A percentile compares a stretch with the other conserved stretches of the same genome.
Conservation (phyloP, 2,329 filamentous ascomycete species). For the Dactylellina haptotyla region DNA sequence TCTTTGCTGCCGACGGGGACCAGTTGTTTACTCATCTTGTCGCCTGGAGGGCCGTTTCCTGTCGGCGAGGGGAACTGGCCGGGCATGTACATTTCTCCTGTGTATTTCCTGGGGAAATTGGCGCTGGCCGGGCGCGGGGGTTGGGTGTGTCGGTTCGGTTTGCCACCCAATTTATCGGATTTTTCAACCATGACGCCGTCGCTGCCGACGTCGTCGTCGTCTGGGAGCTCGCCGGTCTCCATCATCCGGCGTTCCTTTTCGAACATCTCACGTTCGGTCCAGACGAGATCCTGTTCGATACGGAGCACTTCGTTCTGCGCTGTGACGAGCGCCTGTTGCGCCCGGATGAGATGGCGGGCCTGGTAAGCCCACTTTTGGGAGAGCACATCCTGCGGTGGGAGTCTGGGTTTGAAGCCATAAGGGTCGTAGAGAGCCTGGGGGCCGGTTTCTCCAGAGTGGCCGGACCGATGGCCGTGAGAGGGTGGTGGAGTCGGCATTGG, state of each 20-base stretch:
- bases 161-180: slow-evolving; percentile 42
- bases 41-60: slow-evolving; percentile 26
- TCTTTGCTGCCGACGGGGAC: slow-evolving; percentile 49
- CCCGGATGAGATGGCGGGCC: slow-evolving; percentile 50
- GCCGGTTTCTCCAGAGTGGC: slow-evolving; percentile 41
- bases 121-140: slow-evolving; percentile 47
- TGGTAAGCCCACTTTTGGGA: slow-evolving; percentile 52
- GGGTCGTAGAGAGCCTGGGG: slow-evolving; percentile 49
- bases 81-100: slow-evolving; percentile 51
- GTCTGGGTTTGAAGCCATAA: slow-evolving; percentile 45
- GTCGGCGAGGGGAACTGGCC: slow-evolving; percentile 51
- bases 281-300: slow-evolving; percentile 53
- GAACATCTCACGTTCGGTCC: slow-evolving; percentile 54
- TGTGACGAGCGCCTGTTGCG: slow-evolving; percentile 45
- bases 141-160: slow-evolving; percentile 42
- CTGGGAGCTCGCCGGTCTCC: slow-evolving; percentile 35
- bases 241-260: slow-evolving; percentile 49
- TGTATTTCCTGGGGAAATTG: slow-evolving; percentile 39
- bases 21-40: slow-evolving; percentile 51
- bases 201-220: slow-evolving; percentile 47
- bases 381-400: slow-evolving; percentile 50
- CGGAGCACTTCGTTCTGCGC: slow-evolving; percentile 50
- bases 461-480: slow-evolving; percentile 46
- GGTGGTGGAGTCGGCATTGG: slow-evolving; percentile 52
- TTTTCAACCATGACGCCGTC: slow-evolving; percentile 50